Evolutionary conservation across 768 basidiomycete genomes (phyloP), one percentile per base, ranked within the genome.

Genomic region (Tricholoma saponaceum): DNA sequence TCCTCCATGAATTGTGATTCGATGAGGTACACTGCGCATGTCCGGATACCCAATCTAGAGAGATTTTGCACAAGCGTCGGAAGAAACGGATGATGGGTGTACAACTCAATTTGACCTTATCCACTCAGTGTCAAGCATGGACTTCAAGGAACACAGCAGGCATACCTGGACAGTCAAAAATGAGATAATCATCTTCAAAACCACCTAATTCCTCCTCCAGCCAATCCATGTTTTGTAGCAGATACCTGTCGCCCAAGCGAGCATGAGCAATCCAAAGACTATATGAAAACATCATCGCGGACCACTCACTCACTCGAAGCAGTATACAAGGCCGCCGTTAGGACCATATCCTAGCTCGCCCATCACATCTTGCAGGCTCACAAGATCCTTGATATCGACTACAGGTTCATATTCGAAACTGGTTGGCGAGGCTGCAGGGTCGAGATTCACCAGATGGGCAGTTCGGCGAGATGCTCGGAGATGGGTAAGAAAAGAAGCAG

Each of bases 1-100:
- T 99, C 97, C 73, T 99, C 97, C 94, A 98, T 98, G 74, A 99
- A 99, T 65, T 99, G 97, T 0, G 92, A 95, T 68, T 99, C 97
- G 60, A 99, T 86, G 41, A 99, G 83, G 69, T 98, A 99, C 28
- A 85, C 86, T 3, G 91, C 92, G 65, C 89, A 92, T n/a, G 85
- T 85, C 57, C 95, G 80, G 59, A 98, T 87, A 47, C 90, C 87
- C 70, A 95, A 79, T 51, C 86, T 80, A 63, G 81, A 73, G 60
- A 93, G 72, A 68, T 87, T 77, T 71, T 85, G 81, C n/a, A 91
- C 89, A 37, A 99, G 85, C 5, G 87, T 84, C 0, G 97, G 95
- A 37, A 99, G 84, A 72, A 99, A 93, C 0, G 96, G 95, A 66
- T 98, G 94, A 72, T 99, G 97, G 2, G 97, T 98, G 70, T 98